Evolutionary conservation across 139 green algal species (phyloP).

Genomic region (Yamagishiella unicocca): DNA sequence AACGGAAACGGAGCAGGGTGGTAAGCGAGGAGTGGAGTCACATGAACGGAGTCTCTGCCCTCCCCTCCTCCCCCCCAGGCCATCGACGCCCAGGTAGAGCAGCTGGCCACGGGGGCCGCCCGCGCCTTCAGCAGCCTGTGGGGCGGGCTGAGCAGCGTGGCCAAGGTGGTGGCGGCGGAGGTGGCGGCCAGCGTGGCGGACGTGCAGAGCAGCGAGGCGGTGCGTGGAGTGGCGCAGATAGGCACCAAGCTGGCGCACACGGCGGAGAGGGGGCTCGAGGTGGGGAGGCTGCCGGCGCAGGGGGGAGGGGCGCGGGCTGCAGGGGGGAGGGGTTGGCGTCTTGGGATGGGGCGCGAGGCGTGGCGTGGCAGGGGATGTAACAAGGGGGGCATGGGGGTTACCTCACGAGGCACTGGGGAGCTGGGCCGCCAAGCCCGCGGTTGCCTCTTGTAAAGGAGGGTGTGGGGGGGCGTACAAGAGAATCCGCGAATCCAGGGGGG

Average conservation of each 20-base stretch:
- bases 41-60: too few species aligned
- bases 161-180: constrained; percentile 56
- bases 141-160: constrained; percentile 55
- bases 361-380: not conserved
- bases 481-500: too few species aligned
- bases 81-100: constrained; percentile 66
- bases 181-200: constrained; percentile 48
- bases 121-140: constrained; percentile 62
- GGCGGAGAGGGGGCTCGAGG: constrained; percentile 57
- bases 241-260: constrained; percentile 40
- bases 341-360: too few species aligned
- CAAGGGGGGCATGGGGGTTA: too few species aligned
- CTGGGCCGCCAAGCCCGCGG: too few species aligned
- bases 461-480: too few species aligned
- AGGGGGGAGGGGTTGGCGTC: too few species aligned
- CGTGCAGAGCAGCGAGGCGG: constrained; percentile 33
- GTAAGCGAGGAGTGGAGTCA: too few species aligned
- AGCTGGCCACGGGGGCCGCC: constrained; percentile 58
- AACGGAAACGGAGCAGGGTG: too few species aligned
- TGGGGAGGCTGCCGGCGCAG: not conserved
- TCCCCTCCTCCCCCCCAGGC: constrained; percentile 34
- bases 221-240: constrained; percentile 41
- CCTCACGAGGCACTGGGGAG: too few species aligned
- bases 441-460: too few species aligned
- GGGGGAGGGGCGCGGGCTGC: not conserved